A percentile compares a stretch with the other conserved stretches of the same genome.
These are phyloP conservation scores for Leersia perrieri DNA, from an alignment of 176 grass and related monocot genomes.

Conservation along the genomic window DNA sequence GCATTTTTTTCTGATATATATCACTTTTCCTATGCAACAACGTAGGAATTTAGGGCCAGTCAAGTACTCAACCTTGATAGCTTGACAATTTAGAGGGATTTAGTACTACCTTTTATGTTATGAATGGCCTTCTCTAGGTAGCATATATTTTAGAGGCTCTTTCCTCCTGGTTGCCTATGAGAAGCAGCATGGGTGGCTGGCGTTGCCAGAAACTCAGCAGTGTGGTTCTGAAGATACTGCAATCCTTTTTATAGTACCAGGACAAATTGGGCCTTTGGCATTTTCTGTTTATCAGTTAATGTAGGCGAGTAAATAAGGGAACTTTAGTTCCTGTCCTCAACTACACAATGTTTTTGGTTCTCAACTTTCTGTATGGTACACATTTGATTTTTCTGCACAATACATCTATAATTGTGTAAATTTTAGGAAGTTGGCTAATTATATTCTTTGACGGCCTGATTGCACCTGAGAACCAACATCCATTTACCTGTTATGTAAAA, in stretches of 20 bases:
- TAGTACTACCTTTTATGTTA: neutral
- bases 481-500: neutral
- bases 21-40: neutral
- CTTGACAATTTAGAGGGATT: neutral
- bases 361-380: neutral
- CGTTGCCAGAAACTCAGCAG: neutral
- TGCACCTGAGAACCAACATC: neutral
- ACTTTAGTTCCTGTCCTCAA: neutral
- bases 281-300: neutral
- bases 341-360: neutral
- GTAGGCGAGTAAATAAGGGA: neutral
- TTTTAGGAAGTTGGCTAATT: neutral
- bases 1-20: neutral
- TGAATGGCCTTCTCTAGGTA: neutral
- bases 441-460: constrained; percentile 1
- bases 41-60: neutral
- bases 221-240: neutral
- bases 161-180: constrained; percentile 3
- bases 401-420: neutral
- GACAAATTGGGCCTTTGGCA: neutral
- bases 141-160: neutral
- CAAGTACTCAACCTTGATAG: neutral
- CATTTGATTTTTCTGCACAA: neutral
- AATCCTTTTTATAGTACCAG: neutral
- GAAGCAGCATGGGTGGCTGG: neutral